A percentile compares a stretch with the other conserved stretches of the same genome.
Conservation (phyloP, 2,329 filamentous ascomycete genomes). For the Venturia aucupariae region DNA sequence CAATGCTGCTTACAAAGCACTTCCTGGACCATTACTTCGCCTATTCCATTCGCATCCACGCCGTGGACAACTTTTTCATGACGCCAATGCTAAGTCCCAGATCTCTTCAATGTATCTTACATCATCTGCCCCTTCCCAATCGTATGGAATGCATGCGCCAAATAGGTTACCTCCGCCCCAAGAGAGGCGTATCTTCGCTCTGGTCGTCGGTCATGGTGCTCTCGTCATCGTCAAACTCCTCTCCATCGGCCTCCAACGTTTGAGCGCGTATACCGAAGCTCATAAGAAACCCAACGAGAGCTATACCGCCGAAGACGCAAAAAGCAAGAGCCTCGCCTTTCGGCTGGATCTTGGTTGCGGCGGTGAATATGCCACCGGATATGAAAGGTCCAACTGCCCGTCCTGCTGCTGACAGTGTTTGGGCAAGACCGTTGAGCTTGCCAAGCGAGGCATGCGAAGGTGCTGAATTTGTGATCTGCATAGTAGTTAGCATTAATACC, state of each 20-base stretch:
- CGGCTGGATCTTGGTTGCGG: conserved; percentile 61
- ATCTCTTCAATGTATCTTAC: background rate
- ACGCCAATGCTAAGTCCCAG: background rate
- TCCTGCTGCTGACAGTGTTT: conserved; percentile 85
- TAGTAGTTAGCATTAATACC: background rate
- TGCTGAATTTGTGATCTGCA: conserved; percentile 83
- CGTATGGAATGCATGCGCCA: background rate
- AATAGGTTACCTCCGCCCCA: background rate
- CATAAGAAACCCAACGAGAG: conserved; percentile 68
- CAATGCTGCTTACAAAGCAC: background rate
- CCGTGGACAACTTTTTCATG: background rate
- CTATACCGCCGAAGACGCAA: conserved; percentile 76
- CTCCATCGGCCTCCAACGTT: conserved; percentile 49
- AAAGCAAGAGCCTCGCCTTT: conserved; percentile 83
- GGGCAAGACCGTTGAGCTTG: conserved; percentile 84
- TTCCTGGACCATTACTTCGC: background rate
- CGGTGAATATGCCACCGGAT: conserved; percentile 76
- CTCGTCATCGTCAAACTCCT: conserved; percentile 23
- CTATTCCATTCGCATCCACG: background rate
- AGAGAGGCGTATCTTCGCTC: background rate
- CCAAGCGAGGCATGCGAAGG: conserved; percentile 79
- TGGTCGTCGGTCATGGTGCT: conserved; percentile 1
- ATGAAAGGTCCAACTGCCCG: conserved; percentile 82
- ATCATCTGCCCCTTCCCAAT: background rate
- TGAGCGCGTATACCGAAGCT: conserved; percentile 67